phyloP scores from a whole-genome alignment of 176 grass and related monocot genomes.

The Carex littledalei region DNA sequence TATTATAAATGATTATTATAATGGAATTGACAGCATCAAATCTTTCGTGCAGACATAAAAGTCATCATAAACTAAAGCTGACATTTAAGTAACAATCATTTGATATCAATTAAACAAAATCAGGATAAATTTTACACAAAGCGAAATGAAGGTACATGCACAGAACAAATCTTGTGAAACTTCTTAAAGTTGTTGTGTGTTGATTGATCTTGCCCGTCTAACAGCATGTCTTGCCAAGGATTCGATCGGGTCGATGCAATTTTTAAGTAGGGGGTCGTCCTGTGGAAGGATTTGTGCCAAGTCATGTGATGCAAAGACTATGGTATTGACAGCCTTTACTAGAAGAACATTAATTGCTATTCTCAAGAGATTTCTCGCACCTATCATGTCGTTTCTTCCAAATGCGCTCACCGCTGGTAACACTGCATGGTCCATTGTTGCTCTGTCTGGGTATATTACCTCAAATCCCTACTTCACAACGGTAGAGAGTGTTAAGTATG shows the following conservation, averaged over 20 bases:
- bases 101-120: not conserved
- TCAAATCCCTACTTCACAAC: conserved; percentile 53
- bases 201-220: conserved; percentile 19
- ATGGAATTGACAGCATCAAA: not conserved
- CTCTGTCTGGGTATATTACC: conserved; percentile 52
- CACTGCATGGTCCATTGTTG: conserved; percentile 59
- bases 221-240: conserved; percentile 47
- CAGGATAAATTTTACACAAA: not conserved
- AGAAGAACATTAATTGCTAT: conserved; percentile 76
- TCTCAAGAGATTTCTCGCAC: conserved; percentile 55
- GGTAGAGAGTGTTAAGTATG: not conserved
- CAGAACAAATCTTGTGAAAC: not conserved
- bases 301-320: conserved; percentile 68
- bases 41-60: not conserved
- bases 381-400: conserved; percentile 62
- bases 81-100: too few relatives aligned
- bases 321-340: conserved; percentile 52
- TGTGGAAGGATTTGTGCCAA: conserved; percentile 50
- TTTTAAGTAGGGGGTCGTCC: conserved; percentile 58
- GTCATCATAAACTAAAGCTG: not conserved
- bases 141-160: not conserved
- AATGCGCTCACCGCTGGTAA: conserved; percentile 48
- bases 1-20: not conserved
- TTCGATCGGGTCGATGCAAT: conserved; percentile 68
- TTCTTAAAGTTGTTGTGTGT: not conserved